Evolutionary conservation across 768 basidiomycete genomes (phyloP), one percentile per base, ranked within the genome.

Genomic region (Termitomyces sp.): DNA sequence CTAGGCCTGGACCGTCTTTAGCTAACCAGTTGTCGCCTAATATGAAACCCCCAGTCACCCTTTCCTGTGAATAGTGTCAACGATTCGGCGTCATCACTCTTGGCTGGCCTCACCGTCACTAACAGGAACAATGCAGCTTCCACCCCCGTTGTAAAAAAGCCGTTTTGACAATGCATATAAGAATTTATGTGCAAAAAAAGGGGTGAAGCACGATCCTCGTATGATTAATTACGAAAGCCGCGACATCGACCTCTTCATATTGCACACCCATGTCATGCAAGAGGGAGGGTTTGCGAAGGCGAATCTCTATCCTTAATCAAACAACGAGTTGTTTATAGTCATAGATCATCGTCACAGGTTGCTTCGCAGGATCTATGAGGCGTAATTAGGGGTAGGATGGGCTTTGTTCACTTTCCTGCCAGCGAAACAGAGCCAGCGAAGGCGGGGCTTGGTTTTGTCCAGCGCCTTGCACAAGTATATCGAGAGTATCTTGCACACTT

Each of bases 351-450:
- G 49, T 49, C 34, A n/a, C 57, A 88, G 87, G 82, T 87, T 12
- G 75, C 75, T 31, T 72, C 74, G 60, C 79, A 81, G 51, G 87
- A 89, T 38, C 63, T 78, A 60, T 91, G 89, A 89, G 67, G 81
- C 15, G 74, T 87, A 49, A 83, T 92, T 59, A 89, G 83, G 15
- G 89, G 81, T n/a, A 81, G 80, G 29, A 77, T 92, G 72, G 86
- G 84, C 17, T 84, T 86, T 66, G 79, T 86, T 3, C 79, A 86
- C 57, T 88, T 90, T 64, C 86, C 86, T 3, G 86, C 79, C 4
- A 82, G 74, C 11, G 86, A 83, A 1, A 71, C 76, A 4, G 86
- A 89, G 62, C 87, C 89, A 11, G 77, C 83, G 5, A 85, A 82
- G 65, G 79, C 81, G 31, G 86, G 86, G 4, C 88, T 88, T 2